phyloP scores from a whole-genome alignment of 371 early-diverging fungal species.

The Mucor plumbeus region DNA sequence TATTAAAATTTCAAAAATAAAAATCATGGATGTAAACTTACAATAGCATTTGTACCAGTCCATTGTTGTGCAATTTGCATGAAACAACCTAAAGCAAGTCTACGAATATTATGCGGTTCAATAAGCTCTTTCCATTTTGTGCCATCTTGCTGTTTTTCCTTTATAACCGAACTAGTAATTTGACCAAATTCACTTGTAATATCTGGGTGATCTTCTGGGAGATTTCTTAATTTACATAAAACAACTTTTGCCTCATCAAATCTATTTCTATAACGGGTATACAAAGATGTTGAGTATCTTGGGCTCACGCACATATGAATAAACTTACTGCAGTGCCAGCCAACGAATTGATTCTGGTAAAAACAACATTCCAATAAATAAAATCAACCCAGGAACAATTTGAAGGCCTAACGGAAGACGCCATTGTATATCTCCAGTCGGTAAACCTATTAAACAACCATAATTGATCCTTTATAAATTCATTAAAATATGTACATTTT shows the following conservation, averaged over 20 bases:
- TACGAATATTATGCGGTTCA: slow-evolving; percentile 56
- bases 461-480: slow-evolving; percentile 16
- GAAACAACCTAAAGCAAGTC: slow-evolving; percentile 62
- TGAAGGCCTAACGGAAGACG: slow-evolving; percentile 79
- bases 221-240: slow-evolving; percentile 55
- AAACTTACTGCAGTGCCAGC: slow-evolving; percentile 51
- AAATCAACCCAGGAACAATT: slow-evolving; percentile 69
- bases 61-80: slow-evolving; percentile 65
- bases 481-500: background rate
- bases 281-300: slow-evolving; percentile 61
- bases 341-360: slow-evolving; percentile 87
- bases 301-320: background rate
- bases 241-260: slow-evolving; percentile 50
- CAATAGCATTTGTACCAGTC: slow-evolving; percentile 69
- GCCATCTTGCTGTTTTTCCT: slow-evolving; percentile 56
- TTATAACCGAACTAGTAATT: slow-evolving; percentile 45
- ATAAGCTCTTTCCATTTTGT: slow-evolving; percentile 41
- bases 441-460: slow-evolving; percentile 10
- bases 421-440: slow-evolving; percentile 59
- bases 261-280: slow-evolving; percentile 48
- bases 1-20: background rate
- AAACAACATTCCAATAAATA: slow-evolving; percentile 62
- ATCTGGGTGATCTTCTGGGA: slow-evolving; percentile 42
- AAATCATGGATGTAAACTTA: background rate
- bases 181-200: slow-evolving; percentile 55